Evolutionary conservation across 208 protist species (phyloP), one percentile per base, ranked within the genome.

Genomic region (Trichomonas vaginalis): DNA sequence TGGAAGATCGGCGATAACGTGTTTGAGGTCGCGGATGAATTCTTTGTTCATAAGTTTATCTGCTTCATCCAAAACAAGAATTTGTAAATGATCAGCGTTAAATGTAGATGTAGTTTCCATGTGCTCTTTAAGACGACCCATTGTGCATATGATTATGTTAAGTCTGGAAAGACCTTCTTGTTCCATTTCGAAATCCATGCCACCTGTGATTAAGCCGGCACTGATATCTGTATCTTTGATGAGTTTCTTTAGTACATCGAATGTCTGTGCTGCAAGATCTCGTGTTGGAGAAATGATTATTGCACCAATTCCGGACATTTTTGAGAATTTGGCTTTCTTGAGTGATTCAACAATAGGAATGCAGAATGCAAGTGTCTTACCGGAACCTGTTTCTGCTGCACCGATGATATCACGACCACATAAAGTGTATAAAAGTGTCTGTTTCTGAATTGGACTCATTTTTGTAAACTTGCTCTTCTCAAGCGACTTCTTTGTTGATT

Each of bases 111-210:
- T 96, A 37, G 98, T 99, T 96, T 99, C 98, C 80, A 99, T 98
- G 97, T 99, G 99, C 95, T 99, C 99, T 95, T 99, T 97, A 6
- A 99, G 97, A 56, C 99, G 97, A 32, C 99, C 99, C 0, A 99
- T 99, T 15, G 99, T 99, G 56, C 98, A 98, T 86, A 99, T 98
- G 49, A 99, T 98, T 95, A 99, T 99, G 97, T 99, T 99, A 23
- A 95, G 95, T n/a, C 96, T 96, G 46, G 99, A 97, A 14, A 98
- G 97, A 96, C 98, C 98, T 51, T 97, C 97, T 97, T 99, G 98
- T 96, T 98, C 97, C 95, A 96, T 95, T 21, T 99, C 97, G 95
- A 99, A 98, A 96, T 99, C 99, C 4, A 48, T 21, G 39, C 99
- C 99, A 35, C 99, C 99, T 83, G 99, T 99, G 17, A 99, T 96